These are phyloP conservation scores for Hippophae tibetana DNA, from an alignment of 306 rosid species.

Conservation along the genomic window DNA sequence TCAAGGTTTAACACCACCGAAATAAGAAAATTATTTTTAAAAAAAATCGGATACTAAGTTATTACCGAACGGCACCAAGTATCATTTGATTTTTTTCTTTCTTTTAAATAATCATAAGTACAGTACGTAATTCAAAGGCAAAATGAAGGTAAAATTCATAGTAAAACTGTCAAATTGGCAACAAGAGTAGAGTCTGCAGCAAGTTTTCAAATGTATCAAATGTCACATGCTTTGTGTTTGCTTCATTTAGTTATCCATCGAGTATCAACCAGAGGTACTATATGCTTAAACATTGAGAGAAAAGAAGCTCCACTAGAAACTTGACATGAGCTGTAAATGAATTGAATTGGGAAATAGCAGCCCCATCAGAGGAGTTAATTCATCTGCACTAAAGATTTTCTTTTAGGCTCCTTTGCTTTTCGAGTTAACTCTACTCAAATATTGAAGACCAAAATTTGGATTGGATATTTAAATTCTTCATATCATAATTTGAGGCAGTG, in stretches of 20 bases:
- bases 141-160: no score
- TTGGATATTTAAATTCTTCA: constrained; percentile 19
- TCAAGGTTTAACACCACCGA: no score
- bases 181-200: no score
- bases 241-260: neutral
- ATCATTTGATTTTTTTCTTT: no score
- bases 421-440: constrained; percentile 20
- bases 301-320: constrained; percentile 1
- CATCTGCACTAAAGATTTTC: constrained; percentile 14
- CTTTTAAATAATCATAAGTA: no score
- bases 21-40: no score
- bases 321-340: constrained; percentile 16
- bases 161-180: no score
- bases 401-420: constrained; percentile 11
- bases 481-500: constrained; percentile 17
- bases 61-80: no score
- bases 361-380: constrained; percentile 23
- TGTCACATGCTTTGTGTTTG: neutral
- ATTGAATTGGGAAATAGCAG: constrained; percentile 7
- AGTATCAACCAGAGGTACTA: neutral
- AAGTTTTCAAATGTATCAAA: neutral
- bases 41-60: no score
- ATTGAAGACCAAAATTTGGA: constrained; percentile 22
- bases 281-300: neutral
- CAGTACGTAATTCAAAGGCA: no score